Evolutionary conservation across 352 stramenopile genomes (phyloP).

Genomic region (Phytophthora sansomeana): DNA sequence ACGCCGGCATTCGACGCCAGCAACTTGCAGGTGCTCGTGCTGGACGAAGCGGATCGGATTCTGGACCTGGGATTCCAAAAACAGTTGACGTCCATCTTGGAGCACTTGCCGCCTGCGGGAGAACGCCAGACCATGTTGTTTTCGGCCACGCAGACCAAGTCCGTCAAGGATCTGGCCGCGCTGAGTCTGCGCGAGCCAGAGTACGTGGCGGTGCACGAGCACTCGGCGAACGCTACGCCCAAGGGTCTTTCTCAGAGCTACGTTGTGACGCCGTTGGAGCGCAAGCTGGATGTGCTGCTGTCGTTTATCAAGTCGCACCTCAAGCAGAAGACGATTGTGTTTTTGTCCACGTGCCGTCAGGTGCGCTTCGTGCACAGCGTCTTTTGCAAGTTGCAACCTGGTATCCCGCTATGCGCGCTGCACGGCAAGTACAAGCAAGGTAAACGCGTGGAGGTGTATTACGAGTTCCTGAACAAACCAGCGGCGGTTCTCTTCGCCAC

Average conservation of each 20-base stretch:
- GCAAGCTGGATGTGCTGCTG: constrained; percentile 98
- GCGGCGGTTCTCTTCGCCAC: constrained; percentile 98
- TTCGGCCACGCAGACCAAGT: constrained; percentile 97
- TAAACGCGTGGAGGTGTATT: constrained; percentile 98
- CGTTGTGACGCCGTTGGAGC: constrained; percentile 93
- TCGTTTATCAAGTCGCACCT: constrained; percentile 99
- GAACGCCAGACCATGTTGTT: constrained; percentile 97
- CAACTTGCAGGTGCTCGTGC: constrained; percentile 96
- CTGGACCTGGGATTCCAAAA: constrained; percentile 99
- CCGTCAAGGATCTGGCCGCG: constrained; percentile 96
- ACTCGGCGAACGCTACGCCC: constrained; percentile 91
- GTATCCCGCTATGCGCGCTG: constrained; percentile 96
- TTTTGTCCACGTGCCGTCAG: constrained; percentile 97
- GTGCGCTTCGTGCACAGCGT: constrained; percentile 96
- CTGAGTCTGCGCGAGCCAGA: constrained; percentile 96
- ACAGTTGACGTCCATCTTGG: constrained; percentile 97
- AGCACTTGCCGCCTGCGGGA: constrained; percentile 89
- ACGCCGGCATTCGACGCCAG: constrained; percentile 96
- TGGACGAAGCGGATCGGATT: constrained; percentile 99
- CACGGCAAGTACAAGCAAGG: constrained; percentile 99
- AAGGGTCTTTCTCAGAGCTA: constrained; percentile 95
- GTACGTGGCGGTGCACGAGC: constrained; percentile 97
- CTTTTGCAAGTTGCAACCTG: constrained; percentile 97
- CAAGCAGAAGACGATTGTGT: constrained; percentile 99
- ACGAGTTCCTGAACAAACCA: constrained; percentile 97